These are phyloP conservation scores for Verticillium zaregamsianum DNA, from an alignment of 2,329 filamentous ascomycete species.

Conservation along the genomic window DNA sequence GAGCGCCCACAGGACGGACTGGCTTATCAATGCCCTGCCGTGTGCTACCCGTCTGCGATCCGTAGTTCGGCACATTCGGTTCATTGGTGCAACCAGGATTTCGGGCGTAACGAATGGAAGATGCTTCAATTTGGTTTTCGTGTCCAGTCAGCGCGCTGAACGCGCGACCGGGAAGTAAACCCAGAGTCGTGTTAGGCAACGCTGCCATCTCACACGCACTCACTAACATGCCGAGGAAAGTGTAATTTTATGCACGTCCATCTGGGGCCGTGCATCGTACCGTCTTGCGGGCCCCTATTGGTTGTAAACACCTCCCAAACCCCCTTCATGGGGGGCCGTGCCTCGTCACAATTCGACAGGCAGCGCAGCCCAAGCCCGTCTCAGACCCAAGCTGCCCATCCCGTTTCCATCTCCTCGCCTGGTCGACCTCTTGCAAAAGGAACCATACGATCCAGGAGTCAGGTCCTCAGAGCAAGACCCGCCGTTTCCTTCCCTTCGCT, in stretches of 20 bases:
- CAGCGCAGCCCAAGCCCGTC: not conserved
- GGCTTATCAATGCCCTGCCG: not conserved
- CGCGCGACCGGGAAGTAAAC: not conserved
- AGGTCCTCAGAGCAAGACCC: not conserved
- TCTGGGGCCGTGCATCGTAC: not conserved
- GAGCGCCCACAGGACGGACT: not conserved
- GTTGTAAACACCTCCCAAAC: not conserved
- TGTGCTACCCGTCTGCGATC: not conserved
- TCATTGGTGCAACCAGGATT: not conserved
- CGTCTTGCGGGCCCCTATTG: not conserved
- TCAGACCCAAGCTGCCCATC: not conserved
- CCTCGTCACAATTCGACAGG: not conserved
- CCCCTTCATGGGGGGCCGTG: not conserved
- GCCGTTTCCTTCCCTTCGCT: not conserved
- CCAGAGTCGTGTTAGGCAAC: not conserved
- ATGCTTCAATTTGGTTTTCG: not conserved
- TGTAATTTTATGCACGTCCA: not conserved
- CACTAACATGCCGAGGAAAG: not conserved
- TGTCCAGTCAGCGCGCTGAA: not conserved
- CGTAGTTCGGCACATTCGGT: not conserved
- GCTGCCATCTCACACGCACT: not conserved
- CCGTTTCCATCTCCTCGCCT: not conserved
- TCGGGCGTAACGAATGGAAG: not conserved
- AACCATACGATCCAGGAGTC: not conserved
- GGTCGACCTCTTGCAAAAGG: not conserved